phyloP scores from a whole-genome alignment of 2,329 filamentous ascomycete genomes.

The Penicillium psychrosexuale region DNA sequence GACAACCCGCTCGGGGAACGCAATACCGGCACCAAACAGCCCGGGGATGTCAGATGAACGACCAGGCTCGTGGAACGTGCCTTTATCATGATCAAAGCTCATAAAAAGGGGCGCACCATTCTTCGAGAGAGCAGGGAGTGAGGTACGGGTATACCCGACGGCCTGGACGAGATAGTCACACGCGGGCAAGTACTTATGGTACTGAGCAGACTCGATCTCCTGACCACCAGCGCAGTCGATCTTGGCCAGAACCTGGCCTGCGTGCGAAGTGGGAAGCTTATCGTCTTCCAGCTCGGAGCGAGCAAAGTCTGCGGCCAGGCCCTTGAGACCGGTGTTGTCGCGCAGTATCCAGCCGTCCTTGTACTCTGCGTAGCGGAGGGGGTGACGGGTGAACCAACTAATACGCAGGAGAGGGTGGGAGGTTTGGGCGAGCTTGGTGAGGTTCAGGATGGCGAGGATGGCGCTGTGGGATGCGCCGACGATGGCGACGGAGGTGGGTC shows the following conservation, averaged over 20 bases:
- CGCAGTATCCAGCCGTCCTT: constrained; percentile 62
- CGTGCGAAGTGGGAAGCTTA: constrained; percentile 45
- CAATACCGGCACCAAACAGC: constrained; percentile 61
- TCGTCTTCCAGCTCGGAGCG: constrained; percentile 57
- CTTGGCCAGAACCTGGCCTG: constrained; percentile 48
- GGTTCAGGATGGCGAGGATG: constrained; percentile 60
- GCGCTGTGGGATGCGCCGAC: constrained; percentile 63
- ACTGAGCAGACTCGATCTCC: constrained; percentile 44
- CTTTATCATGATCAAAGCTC: constrained; percentile 36
- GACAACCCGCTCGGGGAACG: constrained; percentile 59
- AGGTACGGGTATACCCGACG: constrained; percentile 55
- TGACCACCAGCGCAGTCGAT: constrained; percentile 44
- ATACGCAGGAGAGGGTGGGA: constrained; percentile 55
- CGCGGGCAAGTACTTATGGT: constrained; percentile 46
- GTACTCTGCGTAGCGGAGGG: constrained; percentile 59
- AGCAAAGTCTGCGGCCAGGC: constrained; percentile 59
- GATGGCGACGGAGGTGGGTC: constrained; percentile 50
- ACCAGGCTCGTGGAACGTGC: constrained; percentile 48
- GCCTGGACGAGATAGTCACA: constrained; percentile 58
- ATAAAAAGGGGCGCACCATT: constrained; percentile 27
- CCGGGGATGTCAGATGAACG: constrained; percentile 47
- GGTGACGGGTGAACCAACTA: constrained; percentile 62
- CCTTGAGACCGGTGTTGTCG: constrained; percentile 65
- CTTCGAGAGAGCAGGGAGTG: constrained; percentile 48
- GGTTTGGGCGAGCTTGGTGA: constrained; percentile 52